phyloP scores from a whole-genome alignment of 2,329 filamentous ascomycete genomes.

The Stachybotrys chartarum region DNA sequence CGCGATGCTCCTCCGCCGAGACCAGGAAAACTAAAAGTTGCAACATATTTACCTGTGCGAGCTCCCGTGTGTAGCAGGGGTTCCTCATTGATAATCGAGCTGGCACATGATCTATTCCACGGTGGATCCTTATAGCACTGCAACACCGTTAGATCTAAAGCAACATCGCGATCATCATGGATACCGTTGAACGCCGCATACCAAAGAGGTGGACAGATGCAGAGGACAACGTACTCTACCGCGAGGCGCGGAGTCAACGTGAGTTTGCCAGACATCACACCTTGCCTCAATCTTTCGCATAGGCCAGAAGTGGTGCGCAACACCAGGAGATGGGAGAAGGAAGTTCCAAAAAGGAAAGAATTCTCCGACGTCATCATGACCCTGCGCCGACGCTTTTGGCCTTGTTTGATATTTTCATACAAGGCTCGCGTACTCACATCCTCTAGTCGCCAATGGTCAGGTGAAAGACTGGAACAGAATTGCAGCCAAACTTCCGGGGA shows the following conservation, averaged over 20 bases:
- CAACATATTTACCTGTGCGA: not conserved
- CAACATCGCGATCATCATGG: not conserved
- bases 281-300: not conserved
- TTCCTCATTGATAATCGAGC: not conserved
- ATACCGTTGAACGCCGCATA: not conserved
- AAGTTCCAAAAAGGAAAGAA: no score
- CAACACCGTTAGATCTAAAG: not conserved
- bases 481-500: slow-evolving; percentile 25
- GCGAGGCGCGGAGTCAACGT: slow-evolving; percentile 5
- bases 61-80: not conserved
- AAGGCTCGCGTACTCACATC: not conserved
- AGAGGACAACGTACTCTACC: slow-evolving; percentile 3
- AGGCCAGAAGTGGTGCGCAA: no score
- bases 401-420: no score
- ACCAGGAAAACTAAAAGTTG: not conserved
- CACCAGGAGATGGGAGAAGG: no score
- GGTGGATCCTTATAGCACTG: not conserved
- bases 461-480: slow-evolving; percentile 24
- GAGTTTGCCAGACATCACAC: not conserved
- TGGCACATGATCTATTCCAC: not conserved
- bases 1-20: no score
- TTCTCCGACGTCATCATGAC: no score
- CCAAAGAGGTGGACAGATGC: slow-evolving; percentile 5
- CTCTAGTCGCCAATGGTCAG: not conserved
- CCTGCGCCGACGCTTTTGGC: no score